Evolutionary conservation across 352 stramenopile species (phyloP).

Genomic region (Pythium myriotylum): DNA sequence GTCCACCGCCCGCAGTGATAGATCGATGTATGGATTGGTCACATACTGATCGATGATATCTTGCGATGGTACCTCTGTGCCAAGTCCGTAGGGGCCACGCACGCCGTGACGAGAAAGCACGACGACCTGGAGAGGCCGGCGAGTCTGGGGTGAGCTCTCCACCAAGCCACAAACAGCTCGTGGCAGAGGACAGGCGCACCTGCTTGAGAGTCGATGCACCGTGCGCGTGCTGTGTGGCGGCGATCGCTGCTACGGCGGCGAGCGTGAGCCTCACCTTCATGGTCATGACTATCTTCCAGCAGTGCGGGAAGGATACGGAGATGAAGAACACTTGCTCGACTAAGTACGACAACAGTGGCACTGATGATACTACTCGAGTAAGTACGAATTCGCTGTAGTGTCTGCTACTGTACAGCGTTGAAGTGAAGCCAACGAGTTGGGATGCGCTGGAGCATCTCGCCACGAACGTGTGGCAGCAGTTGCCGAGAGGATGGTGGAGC

Average conservation of each 20-base stretch:
- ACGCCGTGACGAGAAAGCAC: constrained; percentile 76
- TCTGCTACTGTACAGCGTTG: not conserved
- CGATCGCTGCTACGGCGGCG: constrained; percentile 6
- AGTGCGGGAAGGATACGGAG: constrained; percentile 10
- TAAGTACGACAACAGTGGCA: constrained; percentile 20
- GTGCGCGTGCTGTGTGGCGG: not conserved
- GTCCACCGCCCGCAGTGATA: constrained; percentile 51
- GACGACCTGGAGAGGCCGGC: constrained; percentile 39
- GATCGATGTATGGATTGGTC: constrained; percentile 53
- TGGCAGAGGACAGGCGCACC: not conserved
- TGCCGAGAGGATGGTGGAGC: no score
- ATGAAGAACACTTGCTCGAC: constrained; percentile 5
- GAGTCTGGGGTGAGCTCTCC: not conserved
- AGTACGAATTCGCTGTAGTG: not conserved
- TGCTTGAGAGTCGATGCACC: constrained; percentile 19
- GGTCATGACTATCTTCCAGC: constrained; percentile 12
- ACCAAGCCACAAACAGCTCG: not conserved
- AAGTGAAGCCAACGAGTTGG: no score
- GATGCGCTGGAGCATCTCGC: no score
- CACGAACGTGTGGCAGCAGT: no score
- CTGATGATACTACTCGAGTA: not conserved
- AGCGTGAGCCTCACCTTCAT: constrained; percentile 14
- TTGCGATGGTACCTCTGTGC: constrained; percentile 46
- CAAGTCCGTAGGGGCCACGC: constrained; percentile 71
- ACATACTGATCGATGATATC: constrained; percentile 64